Percentiles rank a stretch among this genome's conserved stretches.
These are phyloP conservation scores for Sarcocystis neurona DNA, from an alignment of 169 alveolate species.

Conservation along the genomic window DNA sequence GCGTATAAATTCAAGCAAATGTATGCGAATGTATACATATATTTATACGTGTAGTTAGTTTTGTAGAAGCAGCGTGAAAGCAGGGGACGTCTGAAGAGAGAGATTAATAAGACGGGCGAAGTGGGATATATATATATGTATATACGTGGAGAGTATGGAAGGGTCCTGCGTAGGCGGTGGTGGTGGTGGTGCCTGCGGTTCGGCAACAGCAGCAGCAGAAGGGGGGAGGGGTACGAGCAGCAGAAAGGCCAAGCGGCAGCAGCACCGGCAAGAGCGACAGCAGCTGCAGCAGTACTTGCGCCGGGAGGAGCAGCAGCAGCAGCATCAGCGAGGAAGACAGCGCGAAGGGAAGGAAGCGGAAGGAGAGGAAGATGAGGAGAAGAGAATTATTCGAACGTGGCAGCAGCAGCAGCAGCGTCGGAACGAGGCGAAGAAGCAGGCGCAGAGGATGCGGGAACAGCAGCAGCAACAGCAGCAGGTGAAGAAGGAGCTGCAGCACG, in stretches of 20 bases:
- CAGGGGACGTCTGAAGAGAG: no score
- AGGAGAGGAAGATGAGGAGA: neutral
- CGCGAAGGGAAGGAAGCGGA: neutral
- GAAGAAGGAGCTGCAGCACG: no score
- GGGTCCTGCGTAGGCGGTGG: no score
- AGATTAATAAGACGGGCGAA: no score
- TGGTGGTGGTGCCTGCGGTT: neutral
- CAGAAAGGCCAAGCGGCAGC: neutral
- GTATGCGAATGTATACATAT: no score
- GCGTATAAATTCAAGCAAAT: no score
- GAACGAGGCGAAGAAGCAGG: neutral
- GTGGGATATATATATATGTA: no score
- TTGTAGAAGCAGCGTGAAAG: no score
- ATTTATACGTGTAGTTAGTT: no score
- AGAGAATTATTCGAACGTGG: neutral
- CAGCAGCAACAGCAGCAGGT: neutral
- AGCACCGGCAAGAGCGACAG: neutral
- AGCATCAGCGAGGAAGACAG: neutral
- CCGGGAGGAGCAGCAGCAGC: neutral
- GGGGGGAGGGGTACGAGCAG: neutral
- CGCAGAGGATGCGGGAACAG: neutral
- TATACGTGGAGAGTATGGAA: no score
- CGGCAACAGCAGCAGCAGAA: neutral
- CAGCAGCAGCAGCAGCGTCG: neutral
- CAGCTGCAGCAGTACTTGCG: neutral